Evolutionary conservation across 768 basidiomycete genomes (phyloP), one percentile per base, ranked within the genome.

Genomic region (Rhizopogon roseolus): DNA sequence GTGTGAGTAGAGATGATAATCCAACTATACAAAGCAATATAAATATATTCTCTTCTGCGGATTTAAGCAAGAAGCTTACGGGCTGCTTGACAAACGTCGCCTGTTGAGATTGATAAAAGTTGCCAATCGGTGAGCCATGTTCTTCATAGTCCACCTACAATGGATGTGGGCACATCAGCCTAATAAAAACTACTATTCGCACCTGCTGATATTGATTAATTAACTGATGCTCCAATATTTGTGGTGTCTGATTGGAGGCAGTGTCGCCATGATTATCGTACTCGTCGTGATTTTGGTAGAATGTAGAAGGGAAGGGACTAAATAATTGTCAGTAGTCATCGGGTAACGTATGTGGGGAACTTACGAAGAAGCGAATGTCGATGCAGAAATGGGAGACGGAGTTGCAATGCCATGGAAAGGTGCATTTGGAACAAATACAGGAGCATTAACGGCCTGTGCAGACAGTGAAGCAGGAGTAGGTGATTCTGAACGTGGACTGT

Each of bases 1-100:
- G 2, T 81, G 80, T 4, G 90, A 86, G 73, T 99, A 99, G 29
- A 98, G 79, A 60, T 98, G 93, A 64, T 99, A 93, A 64, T 97
- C 84, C 43, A 98, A 80, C 92, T 96, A 64, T 41, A 50, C 8
- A 22, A 37, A 27, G 25, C 4, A 40, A 29, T 17, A 40, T 22
- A 42, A 39, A 51, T 19, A 49, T 14, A 42, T 39, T 50, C 49
- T 10, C 39, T 48, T 43, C 50, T 37, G 22, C n/a, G 52, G 22
- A 54, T 27, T 11, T 50, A 36, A 40, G 46, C 22, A n/a, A n/a
- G 27, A 54, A 29, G 59, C 73, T 60, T 64, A 92, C 90, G 19
- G 90, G 87, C 63, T 90, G 88, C n/a, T 80, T 80, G 54, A 82
- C 62, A 62, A 80, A 87, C 2, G 78, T 63, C 19, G 77, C 71